Conservation (phyloP, 2,329 filamentous ascomycete species). For the Cordyceps cicadae region DNA sequence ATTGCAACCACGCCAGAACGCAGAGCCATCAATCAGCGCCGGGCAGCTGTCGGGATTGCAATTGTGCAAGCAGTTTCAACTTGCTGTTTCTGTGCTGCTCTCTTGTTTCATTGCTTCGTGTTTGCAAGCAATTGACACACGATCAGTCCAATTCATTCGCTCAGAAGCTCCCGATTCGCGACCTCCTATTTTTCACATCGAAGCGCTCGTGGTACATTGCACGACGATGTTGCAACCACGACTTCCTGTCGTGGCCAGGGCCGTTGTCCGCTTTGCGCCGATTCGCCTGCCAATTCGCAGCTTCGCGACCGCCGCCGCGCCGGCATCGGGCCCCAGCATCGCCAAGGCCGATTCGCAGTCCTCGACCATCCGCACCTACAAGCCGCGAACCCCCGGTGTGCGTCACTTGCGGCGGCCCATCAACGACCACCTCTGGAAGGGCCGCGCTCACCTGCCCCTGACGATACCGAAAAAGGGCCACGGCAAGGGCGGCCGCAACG, state of each 20-base stretch:
- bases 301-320: constrained; percentile 1
- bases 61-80: neutral
- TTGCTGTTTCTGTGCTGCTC: neutral
- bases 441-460: constrained; percentile 69
- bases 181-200: neutral
- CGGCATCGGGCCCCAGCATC: neutral
- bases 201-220: neutral
- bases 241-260: constrained; percentile 6
- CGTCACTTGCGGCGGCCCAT: constrained; percentile 86
- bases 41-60: neutral
- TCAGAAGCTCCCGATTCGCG: neutral
- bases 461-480: constrained; percentile 92
- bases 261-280: constrained; percentile 5
- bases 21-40: constrained; percentile 4
- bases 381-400: constrained; percentile 83
- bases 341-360: constrained; percentile 25
- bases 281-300: constrained; percentile 5
- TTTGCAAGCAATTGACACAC: neutral
- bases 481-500: constrained; percentile 85
- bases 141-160: neutral
- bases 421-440: constrained; percentile 97
- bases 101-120: neutral
- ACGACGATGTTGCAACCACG: constrained; percentile 10
- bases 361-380: constrained; percentile 70
- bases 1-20: neutral